A percentile compares a stretch with the other conserved stretches of the same genome.
Conservation (phyloP, 2,329 filamentous ascomycete genomes). For the Neofusicoccum sp. region DNA sequence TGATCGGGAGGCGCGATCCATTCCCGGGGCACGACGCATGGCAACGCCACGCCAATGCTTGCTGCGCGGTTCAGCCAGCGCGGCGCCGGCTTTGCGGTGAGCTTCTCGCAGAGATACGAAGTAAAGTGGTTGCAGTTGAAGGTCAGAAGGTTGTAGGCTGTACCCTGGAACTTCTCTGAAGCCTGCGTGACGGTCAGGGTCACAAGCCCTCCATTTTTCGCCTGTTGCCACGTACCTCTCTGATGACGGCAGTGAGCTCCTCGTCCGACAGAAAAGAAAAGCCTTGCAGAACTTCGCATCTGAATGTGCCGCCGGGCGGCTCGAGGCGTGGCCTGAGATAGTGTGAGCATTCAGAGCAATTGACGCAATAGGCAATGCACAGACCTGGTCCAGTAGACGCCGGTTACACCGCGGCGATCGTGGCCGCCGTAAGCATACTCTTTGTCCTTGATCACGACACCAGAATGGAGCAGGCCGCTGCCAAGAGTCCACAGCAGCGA, state of each 20-base stretch:
- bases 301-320: constrained; percentile 76
- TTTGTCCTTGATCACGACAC: constrained; percentile 73
- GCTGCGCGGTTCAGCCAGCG: constrained; percentile 79
- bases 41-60: constrained; percentile 75
- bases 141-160: constrained; percentile 75
- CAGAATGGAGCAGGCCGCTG: constrained; percentile 75
- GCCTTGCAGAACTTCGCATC: constrained; percentile 72
- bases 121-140: constrained; percentile 92
- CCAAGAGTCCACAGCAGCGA: constrained; percentile 75
- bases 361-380: constrained; percentile 10
- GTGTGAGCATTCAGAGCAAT: background rate
- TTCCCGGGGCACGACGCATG: constrained; percentile 77
- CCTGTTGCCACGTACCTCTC: constrained; percentile 37
- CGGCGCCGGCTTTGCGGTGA: constrained; percentile 70
- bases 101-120: constrained; percentile 67
- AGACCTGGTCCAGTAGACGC: constrained; percentile 75
- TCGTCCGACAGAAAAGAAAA: constrained; percentile 67
- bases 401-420: constrained; percentile 66
- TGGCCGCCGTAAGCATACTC: constrained; percentile 89
- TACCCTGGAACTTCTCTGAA: constrained; percentile 71
- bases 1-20: constrained; percentile 80
- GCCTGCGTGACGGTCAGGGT: constrained; percentile 44
- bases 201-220: background rate
- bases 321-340: constrained; percentile 56
- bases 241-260: constrained; percentile 71